These are phyloP conservation scores for Microstegium vimineum DNA, from an alignment of 176 grass and related monocot species.

Conservation along the genomic window DNA sequence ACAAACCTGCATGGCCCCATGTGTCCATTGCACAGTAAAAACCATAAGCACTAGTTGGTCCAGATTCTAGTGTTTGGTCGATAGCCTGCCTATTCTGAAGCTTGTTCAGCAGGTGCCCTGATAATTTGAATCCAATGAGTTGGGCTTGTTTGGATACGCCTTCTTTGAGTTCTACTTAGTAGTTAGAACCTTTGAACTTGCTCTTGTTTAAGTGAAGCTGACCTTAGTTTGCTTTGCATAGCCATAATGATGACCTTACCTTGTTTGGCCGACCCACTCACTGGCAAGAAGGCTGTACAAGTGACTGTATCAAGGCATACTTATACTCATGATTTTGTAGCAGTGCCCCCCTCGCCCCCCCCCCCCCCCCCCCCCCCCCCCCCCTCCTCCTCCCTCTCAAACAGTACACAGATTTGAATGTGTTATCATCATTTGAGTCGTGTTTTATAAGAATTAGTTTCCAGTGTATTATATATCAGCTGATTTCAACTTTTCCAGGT, in stretches of 20 bases:
- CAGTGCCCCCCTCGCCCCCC: too few species aligned
- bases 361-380: too few species aligned
- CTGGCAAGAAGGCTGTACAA: not conserved
- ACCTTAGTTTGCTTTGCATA: not conserved
- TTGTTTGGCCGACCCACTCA: not conserved
- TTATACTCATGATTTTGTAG: not conserved
- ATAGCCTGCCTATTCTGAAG: not conserved
- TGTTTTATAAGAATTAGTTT: not conserved
- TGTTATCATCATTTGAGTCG: not conserved
- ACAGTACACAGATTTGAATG: not conserved
- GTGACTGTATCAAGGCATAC: not conserved
- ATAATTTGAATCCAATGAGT: slow-evolving; percentile 1
- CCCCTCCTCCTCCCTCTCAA: not conserved
- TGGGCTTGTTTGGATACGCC: not conserved
- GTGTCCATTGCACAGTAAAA: not conserved
- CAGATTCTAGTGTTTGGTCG: not conserved
- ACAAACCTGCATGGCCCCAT: not conserved
- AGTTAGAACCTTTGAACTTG: not conserved
- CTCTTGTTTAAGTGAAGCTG: not conserved
- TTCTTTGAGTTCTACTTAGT: not conserved
- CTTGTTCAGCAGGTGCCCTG: not conserved
- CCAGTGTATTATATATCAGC: not conserved
- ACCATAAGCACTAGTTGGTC: not conserved
- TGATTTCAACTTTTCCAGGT: slow-evolving; percentile 40
- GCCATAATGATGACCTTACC: not conserved